Evolutionary conservation across 331 rosid genomes (phyloP).

Genomic region (Pyracantha coccinea): DNA sequence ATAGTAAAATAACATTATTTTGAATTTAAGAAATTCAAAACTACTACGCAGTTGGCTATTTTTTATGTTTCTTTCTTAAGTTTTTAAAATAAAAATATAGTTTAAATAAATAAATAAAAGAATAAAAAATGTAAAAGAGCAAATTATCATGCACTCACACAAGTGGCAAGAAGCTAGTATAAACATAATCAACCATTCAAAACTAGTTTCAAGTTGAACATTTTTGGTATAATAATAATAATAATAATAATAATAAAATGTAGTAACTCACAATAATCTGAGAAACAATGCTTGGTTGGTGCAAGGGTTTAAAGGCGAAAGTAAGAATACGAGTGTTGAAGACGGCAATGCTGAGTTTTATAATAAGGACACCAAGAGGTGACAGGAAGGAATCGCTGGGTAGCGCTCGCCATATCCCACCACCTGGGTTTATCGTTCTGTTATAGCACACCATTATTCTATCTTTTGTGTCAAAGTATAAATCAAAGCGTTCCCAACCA

Average conservation of each 20-base stretch:
- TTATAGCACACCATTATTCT: neutral
- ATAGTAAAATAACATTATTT: too few relatives aligned
- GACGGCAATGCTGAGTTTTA: neutral
- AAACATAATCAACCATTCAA: neutral
- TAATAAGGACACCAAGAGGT: neutral
- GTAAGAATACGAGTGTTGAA: neutral
- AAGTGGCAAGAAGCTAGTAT: neutral
- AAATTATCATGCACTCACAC: neutral
- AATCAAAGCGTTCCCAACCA: neutral
- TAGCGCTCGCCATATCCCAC: neutral
- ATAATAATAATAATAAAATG: too few relatives aligned
- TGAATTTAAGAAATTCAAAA: too few relatives aligned
- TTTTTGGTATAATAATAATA: too few relatives aligned
- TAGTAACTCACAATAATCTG: slow-evolving; percentile 22
- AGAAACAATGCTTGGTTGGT: slow-evolving; percentile 21
- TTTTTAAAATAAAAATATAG: too few relatives aligned
- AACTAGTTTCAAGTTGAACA: neutral
- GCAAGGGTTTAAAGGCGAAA: slow-evolving; percentile 8
- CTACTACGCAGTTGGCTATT: too few relatives aligned
- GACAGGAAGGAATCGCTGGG: neutral
- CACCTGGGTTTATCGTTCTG: neutral
- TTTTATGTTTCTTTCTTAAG: too few relatives aligned
- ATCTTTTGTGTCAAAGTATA: neutral
- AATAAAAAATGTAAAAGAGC: neutral
- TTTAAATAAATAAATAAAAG: too few relatives aligned